Evolutionary conservation across 768 basidiomycete species (phyloP).

Genomic region (Lactarius hengduanensis): DNA sequence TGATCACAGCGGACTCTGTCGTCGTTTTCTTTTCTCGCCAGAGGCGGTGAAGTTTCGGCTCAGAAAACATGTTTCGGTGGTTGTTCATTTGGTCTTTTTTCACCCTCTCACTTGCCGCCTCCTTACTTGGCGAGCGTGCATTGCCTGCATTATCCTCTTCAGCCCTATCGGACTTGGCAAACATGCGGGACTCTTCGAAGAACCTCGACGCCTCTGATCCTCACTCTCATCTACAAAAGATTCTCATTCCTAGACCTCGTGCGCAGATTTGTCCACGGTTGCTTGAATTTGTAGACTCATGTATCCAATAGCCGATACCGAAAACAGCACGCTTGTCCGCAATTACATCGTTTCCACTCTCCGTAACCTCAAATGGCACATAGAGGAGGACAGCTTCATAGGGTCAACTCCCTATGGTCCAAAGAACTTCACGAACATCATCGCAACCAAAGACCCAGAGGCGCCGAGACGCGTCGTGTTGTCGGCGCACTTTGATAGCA

Average conservation of each 20-base stretch:
- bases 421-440: conserved; percentile 82
- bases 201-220: conserved; percentile 67
- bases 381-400: conserved; percentile 82
- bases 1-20: too few relatives aligned
- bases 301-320: conserved; percentile 54
- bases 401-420: conserved; percentile 77
- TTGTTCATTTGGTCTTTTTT: neutral
- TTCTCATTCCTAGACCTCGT: conserved; percentile 85
- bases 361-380: conserved; percentile 75
- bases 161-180: conserved; percentile 51
- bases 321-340: conserved; percentile 78
- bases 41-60: neutral
- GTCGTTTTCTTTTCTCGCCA: neutral
- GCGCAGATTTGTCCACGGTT: conserved; percentile 35
- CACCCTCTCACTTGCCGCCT: conserved; percentile 33
- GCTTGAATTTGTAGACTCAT: neutral
- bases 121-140: conserved; percentile 39
- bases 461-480: conserved; percentile 80
- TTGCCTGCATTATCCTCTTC: conserved; percentile 47
- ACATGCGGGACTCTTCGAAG: conserved; percentile 60
- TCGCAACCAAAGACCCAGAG: conserved; percentile 91
- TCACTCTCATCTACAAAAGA: conserved; percentile 71
- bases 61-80: conserved; percentile 10
- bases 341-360: conserved; percentile 77
- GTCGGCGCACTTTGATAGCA: conserved; percentile 94